Percentiles rank a stretch among this genome's conserved stretches.
Evolutionary conservation across 2,329 filamentous ascomycete species (phyloP).

Genomic region (Knoxdaviesia capensis): DNA sequence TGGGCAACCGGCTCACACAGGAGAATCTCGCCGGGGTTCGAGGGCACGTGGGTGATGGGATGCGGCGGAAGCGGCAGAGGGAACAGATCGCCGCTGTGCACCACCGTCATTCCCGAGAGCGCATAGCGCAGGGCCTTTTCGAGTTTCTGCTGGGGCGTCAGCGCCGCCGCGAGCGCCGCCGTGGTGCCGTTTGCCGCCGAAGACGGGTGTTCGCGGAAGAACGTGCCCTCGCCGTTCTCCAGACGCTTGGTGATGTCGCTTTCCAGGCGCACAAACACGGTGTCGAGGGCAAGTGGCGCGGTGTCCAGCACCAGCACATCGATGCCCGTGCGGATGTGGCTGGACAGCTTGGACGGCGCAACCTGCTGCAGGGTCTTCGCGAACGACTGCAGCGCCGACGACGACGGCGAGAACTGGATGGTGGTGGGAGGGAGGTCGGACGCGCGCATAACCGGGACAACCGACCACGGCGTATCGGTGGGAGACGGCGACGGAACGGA

Average conservation of each 20-base stretch:
- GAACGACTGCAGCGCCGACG: constrained; percentile 58
- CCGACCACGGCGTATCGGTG: constrained; percentile 58
- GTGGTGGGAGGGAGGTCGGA: constrained; percentile 53
- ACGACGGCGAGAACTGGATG: constrained; percentile 57
- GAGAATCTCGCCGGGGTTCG: constrained; percentile 70
- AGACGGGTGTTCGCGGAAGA: constrained; percentile 43
- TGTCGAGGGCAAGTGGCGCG: constrained; percentile 59
- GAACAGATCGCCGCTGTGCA: constrained; percentile 68
- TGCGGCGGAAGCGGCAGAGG: constrained; percentile 63
- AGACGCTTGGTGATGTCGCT: constrained; percentile 59
- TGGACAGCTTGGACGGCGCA: constrained; percentile 54
- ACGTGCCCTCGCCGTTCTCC: constrained; percentile 66
- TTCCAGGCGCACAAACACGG: constrained; percentile 72
- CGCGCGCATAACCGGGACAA: constrained; percentile 54
- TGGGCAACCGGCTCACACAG: constrained; percentile 92
- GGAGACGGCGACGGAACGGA: constrained; percentile 41
- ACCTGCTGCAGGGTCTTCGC: constrained; percentile 51
- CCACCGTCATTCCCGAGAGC: constrained; percentile 49
- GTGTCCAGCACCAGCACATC: constrained; percentile 74
- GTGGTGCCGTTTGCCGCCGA: constrained; percentile 3
- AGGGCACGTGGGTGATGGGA: constrained; percentile 66
- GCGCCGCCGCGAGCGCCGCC: constrained; percentile 6
- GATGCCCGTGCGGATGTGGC: constrained; percentile 54
- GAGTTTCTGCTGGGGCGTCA: constrained; percentile 33
- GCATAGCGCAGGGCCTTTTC: constrained; percentile 53